Conservation (phyloP, 305 asterid genomes). For the Salvia sclarea region DNA sequence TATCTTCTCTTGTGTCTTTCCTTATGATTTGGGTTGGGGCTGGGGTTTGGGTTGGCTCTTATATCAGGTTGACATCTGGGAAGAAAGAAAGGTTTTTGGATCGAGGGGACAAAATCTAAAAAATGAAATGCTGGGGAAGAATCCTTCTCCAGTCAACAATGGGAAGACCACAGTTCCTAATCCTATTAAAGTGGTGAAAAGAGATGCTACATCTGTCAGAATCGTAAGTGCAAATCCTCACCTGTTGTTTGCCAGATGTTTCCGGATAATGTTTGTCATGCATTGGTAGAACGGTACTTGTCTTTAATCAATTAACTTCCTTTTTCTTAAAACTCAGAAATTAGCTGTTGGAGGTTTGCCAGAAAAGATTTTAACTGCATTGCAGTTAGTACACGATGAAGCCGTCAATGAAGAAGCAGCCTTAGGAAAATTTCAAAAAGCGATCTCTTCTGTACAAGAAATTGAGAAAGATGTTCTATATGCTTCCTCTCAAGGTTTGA, state of each 20-base stretch:
- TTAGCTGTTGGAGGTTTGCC: slow-evolving; percentile 85
- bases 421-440: slow-evolving; percentile 55
- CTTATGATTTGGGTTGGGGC: background rate
- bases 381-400: slow-evolving; percentile 75
- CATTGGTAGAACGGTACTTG: slow-evolving; percentile 13
- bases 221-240: slow-evolving; percentile 54
- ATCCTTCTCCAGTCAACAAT: slow-evolving; percentile 48
- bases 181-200: slow-evolving; percentile 83
- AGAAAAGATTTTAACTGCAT: slow-evolving; percentile 78
- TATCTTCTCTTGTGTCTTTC: no score
- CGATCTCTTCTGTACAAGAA: slow-evolving; percentile 59
- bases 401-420: slow-evolving; percentile 69
- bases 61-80: slow-evolving; percentile 87
- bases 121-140: slow-evolving; percentile 71
- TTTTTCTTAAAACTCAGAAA: slow-evolving; percentile 54
- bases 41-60: slow-evolving; percentile 18
- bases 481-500: slow-evolving; percentile 69
- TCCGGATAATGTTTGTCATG: slow-evolving; percentile 14
- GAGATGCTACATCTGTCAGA: slow-evolving; percentile 79
- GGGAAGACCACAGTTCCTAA: slow-evolving; percentile 48
- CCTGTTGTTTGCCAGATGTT: slow-evolving; percentile 18
- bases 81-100: slow-evolving; percentile 91
- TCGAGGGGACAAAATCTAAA: slow-evolving; percentile 87
- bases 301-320: slow-evolving; percentile 17
- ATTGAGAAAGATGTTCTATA: slow-evolving; percentile 62